These are phyloP conservation scores for Vanrija humicola DNA, from an alignment of 1,284 basidiomycete genomes.

Conservation along the genomic window DNA sequence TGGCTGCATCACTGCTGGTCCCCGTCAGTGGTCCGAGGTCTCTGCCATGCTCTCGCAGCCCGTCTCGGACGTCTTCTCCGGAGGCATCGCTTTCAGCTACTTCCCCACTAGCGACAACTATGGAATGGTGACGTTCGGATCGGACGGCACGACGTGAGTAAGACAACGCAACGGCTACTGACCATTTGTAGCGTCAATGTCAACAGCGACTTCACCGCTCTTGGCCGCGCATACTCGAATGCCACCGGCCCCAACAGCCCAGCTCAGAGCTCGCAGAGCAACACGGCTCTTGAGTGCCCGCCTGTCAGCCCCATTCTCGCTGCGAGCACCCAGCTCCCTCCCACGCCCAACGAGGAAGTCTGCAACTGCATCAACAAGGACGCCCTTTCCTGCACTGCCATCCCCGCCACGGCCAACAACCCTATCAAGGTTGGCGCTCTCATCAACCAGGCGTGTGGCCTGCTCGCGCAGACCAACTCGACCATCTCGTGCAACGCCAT, in stretches of 20 bases:
- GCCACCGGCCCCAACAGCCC: constrained; percentile 63
- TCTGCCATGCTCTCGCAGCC: constrained; percentile 65
- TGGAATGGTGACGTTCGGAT: constrained; percentile 73
- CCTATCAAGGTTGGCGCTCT: constrained; percentile 66
- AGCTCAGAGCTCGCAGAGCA: constrained; percentile 55
- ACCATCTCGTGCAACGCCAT: constrained; percentile 61
- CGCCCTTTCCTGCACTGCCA: constrained; percentile 67
- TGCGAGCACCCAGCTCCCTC: constrained; percentile 68
- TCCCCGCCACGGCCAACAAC: constrained; percentile 59
- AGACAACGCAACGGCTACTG: neutral
- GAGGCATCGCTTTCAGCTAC: constrained; percentile 72
- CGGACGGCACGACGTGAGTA: constrained; percentile 38
- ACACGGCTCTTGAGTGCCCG: constrained; percentile 64
- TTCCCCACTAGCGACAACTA: constrained; percentile 76
- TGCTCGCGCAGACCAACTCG: constrained; percentile 61
- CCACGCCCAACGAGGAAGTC: constrained; percentile 74
- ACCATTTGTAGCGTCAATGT: constrained; percentile 28
- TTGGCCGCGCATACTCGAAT: constrained; percentile 62
- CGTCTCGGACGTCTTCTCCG: constrained; percentile 77
- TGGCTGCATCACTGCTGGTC: constrained; percentile 64
- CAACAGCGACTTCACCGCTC: constrained; percentile 58
- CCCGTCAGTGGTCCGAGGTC: constrained; percentile 77
- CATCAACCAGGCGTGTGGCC: constrained; percentile 61
- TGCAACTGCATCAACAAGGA: constrained; percentile 69
- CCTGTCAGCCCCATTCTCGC: constrained; percentile 58